phyloP scores from a whole-genome alignment of 2,329 filamentous ascomycete genomes.

The Sporothrix luriei region DNA sequence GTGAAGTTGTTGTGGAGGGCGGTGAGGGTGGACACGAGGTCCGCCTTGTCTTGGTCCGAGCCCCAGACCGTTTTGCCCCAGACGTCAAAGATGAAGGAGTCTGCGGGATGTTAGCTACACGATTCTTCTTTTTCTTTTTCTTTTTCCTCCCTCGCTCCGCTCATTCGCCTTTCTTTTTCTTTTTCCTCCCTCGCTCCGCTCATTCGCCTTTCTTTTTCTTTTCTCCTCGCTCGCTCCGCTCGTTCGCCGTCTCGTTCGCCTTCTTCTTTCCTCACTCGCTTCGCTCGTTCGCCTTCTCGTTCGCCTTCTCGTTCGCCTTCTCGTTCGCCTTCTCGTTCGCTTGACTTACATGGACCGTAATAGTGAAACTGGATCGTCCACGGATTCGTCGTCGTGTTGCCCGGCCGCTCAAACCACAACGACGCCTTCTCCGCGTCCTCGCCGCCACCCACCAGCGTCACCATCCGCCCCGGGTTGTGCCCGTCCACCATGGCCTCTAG shows the following conservation, averaged over 20 bases:
- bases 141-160: background rate
- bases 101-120: slow-evolving; percentile 15
- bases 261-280: background rate
- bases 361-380: slow-evolving; percentile 66
- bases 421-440: slow-evolving; percentile 57
- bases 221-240: no score
- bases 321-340: background rate
- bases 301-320: background rate
- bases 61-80: slow-evolving; percentile 65
- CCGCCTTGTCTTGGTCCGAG: slow-evolving; percentile 55
- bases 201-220: background rate
- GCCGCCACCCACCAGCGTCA: slow-evolving; percentile 56
- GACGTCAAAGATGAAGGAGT: slow-evolving; percentile 51
- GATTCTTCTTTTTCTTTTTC: no score
- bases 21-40: slow-evolving; percentile 54
- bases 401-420: slow-evolving; percentile 54
- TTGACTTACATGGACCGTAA: slow-evolving; percentile 53
- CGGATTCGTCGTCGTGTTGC: slow-evolving; percentile 56
- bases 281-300: background rate
- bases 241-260: no score
- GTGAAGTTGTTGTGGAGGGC: slow-evolving; percentile 58
- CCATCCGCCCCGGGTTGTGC: slow-evolving; percentile 57
- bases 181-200: background rate
- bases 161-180: background rate
- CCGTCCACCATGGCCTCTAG: slow-evolving; percentile 57